A percentile compares a stretch with the other conserved stretches of the same genome.
Evolutionary conservation across 768 basidiomycete genomes (phyloP).

Genomic region (Rhodotorula sphaerocarpa): DNA sequence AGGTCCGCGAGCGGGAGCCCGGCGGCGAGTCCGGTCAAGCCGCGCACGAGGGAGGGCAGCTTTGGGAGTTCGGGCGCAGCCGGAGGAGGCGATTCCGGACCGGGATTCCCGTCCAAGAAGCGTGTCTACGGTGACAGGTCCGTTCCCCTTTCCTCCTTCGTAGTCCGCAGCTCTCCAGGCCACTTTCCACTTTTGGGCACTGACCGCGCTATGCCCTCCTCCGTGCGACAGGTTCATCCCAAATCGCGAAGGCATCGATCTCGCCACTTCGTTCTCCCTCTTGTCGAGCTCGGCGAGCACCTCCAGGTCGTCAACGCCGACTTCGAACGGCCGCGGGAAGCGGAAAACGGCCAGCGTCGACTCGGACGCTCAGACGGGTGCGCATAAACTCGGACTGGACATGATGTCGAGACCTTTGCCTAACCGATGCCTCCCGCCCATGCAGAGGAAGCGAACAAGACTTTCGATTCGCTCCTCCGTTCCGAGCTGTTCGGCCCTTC

Average conservation of each 20-base stretch:
- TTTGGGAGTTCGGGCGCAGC: neutral
- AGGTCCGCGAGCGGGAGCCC: neutral
- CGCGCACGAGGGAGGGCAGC: slow-evolving; percentile 3
- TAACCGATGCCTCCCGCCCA: no score
- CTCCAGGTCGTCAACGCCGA: slow-evolving; percentile 45
- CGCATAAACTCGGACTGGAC: no score
- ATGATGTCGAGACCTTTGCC: no score
- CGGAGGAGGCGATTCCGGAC: neutral
- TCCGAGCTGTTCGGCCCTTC: slow-evolving; percentile 46
- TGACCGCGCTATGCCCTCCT: neutral
- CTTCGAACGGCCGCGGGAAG: slow-evolving; percentile 54
- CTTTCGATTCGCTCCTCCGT: slow-evolving; percentile 47
- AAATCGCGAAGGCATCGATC: slow-evolving; percentile 54
- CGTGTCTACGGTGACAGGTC: slow-evolving; percentile 45
- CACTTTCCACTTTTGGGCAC: no score
- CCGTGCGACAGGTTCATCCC: slow-evolving; percentile 55
- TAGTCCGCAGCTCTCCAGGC: no score
- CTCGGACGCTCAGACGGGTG: slow-evolving; percentile 67
- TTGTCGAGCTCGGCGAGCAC: slow-evolving; percentile 47
- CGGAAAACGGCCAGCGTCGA: slow-evolving; percentile 55
- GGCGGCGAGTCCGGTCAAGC: neutral
- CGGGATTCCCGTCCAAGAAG: slow-evolving; percentile 35
- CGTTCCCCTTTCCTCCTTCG: slow-evolving; percentile 11
- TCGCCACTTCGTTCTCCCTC: slow-evolving; percentile 58
- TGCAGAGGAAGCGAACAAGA: slow-evolving; percentile 48